Conservation (phyloP, 2,329 filamentous ascomycete species). For the Leptographium radiaticola region DNA sequence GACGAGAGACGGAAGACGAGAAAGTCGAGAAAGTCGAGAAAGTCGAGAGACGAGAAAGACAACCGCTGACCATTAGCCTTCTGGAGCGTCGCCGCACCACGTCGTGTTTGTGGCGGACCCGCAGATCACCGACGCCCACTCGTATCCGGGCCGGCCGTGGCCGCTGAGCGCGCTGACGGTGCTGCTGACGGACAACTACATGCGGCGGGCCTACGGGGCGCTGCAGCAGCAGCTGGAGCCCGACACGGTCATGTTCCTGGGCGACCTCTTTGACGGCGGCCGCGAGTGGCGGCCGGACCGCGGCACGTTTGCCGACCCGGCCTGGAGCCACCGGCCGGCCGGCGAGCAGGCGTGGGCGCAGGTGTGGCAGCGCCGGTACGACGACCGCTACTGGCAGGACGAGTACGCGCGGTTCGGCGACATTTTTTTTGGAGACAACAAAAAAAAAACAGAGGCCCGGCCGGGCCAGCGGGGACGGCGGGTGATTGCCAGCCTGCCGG, state of each 20-base stretch:
- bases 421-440: conserved; percentile 58
- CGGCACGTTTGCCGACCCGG: conserved; percentile 45
- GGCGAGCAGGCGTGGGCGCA: conserved; percentile 44
- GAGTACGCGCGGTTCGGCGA: conserved; percentile 79
- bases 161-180: conserved; percentile 40
- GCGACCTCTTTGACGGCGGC: conserved; percentile 90
- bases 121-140: conserved; percentile 85
- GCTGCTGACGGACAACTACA: conserved; percentile 73
- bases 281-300: conserved; percentile 77
- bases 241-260: conserved; percentile 80
- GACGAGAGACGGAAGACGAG: neutral
- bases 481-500: conserved; percentile 74
- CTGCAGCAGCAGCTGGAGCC: conserved; percentile 67
- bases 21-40: conserved; percentile 9
- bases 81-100: conserved; percentile 66
- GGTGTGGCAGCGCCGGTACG: conserved; percentile 62
- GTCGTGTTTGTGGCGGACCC: conserved; percentile 79
- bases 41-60: neutral
- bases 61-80: conserved; percentile 41
- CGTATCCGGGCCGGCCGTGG: conserved; percentile 72
- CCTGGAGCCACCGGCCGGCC: conserved; percentile 40
- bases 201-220: conserved; percentile 67
- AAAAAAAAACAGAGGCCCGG: conserved; percentile 37
- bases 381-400: conserved; percentile 68
- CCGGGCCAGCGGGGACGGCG: conserved; percentile 56